Conservation (phyloP, 1,284 basidiomycete genomes). For the Sporisorium scitamineum region DNA sequence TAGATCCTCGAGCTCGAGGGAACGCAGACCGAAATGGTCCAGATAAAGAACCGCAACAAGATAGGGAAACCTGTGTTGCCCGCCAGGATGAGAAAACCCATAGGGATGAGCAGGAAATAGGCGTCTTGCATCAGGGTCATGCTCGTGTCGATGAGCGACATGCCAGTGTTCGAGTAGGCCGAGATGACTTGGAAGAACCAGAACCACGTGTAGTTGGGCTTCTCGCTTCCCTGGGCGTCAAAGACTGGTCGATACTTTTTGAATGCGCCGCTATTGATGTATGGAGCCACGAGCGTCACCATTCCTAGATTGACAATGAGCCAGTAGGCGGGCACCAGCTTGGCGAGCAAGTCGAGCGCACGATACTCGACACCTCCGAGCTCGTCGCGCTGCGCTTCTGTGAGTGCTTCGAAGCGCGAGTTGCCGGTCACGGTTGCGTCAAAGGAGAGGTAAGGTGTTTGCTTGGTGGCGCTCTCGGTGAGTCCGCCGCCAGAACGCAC, state of each 20-base stretch:
- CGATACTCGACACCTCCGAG: constrained; percentile 94
- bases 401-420: constrained; percentile 84
- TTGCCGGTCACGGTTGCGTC: constrained; percentile 76
- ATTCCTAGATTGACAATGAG: constrained; percentile 40
- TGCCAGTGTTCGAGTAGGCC: constrained; percentile 89
- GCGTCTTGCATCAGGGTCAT: constrained; percentile 89
- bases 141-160: constrained; percentile 86
- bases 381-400: constrained; percentile 86
- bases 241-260: constrained; percentile 54
- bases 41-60: constrained; percentile 71
- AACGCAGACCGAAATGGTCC: constrained; percentile 78
- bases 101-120: constrained; percentile 80
- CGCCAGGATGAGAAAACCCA: constrained; percentile 80
- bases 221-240: constrained; percentile 56
- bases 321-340: constrained; percentile 61
- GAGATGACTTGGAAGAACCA: constrained; percentile 87
- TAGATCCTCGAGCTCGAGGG: constrained; percentile 75
- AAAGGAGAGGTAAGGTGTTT: constrained; percentile 86
- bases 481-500: constrained; percentile 67
- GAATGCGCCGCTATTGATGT: constrained; percentile 55
- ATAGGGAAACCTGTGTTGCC: constrained; percentile 83
- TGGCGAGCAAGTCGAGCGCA: constrained; percentile 80
- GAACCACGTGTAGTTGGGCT: constrained; percentile 76
- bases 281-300: constrained; percentile 62
- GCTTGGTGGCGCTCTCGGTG: constrained; percentile 29